These are phyloP conservation scores for Aurifilum marmelostoma DNA, from an alignment of 2,329 filamentous ascomycete genomes.

Conservation along the genomic window DNA sequence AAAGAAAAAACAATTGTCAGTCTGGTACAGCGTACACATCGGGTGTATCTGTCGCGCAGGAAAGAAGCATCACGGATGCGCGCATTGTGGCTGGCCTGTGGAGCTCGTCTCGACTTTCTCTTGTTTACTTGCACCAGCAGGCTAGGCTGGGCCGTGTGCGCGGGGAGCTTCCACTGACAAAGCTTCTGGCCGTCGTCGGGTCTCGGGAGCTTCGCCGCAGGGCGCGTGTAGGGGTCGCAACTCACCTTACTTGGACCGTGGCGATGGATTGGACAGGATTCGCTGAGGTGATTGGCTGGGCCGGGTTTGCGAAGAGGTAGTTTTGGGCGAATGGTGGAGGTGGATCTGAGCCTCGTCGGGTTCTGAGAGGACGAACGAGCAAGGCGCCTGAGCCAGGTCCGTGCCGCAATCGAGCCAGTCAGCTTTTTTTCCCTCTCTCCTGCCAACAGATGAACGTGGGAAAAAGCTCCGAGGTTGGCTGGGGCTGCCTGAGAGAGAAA, in stretches of 20 bases:
- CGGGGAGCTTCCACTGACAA: not conserved
- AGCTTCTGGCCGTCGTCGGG: not conserved
- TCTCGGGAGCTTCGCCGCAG: conserved; percentile 3
- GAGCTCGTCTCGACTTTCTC: conserved; percentile 9
- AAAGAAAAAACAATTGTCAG: conserved; percentile 20
- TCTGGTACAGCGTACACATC: not conserved
- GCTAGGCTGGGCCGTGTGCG: not conserved
- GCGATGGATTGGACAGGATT: conserved; percentile 24
- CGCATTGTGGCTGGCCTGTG: conserved; percentile 16
- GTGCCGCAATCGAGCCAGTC: conserved; percentile 22
- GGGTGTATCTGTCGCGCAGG: not conserved
- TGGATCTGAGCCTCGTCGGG: conserved; percentile 27
- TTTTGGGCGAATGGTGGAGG: conserved; percentile 31
- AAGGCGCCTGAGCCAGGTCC: conserved; percentile 12
- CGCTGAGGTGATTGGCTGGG: conserved; percentile 29
- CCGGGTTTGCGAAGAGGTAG: conserved; percentile 26
- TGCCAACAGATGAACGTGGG: conserved; percentile 10
- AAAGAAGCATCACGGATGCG: not conserved
- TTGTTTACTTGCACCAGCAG: conserved; percentile 24
- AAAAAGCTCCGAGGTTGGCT: conserved; percentile 10
- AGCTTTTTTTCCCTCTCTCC: conserved; percentile 16
- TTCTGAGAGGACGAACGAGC: conserved; percentile 26
- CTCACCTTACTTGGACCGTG: conserved; percentile 29
- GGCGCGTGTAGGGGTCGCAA: conserved; percentile 12
- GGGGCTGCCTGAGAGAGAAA: not conserved